phyloP scores from a whole-genome alignment of 345 rosid genomes.

The Syzygium jambos region DNA sequence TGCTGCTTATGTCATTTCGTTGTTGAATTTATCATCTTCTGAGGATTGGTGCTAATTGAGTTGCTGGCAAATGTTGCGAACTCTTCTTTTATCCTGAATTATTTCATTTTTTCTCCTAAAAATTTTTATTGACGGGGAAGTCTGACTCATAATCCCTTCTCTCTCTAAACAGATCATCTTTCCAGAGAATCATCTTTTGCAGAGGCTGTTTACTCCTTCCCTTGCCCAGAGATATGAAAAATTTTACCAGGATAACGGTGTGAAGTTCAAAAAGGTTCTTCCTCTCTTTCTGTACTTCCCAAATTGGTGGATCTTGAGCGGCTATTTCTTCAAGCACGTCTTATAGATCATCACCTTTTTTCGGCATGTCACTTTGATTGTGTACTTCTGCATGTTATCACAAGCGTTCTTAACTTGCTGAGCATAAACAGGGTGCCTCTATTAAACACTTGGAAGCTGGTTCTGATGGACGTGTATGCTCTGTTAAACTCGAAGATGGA shows the following conservation, averaged over 20 bases:
- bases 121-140: background rate
- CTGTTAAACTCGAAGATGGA: conserved; percentile 79
- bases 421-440: conserved; percentile 48
- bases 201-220: conserved; percentile 87
- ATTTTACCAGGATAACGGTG: conserved; percentile 73
- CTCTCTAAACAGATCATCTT: conserved; percentile 45
- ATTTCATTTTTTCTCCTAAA: background rate
- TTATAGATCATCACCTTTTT: background rate
- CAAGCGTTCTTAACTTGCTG: background rate
- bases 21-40: background rate
- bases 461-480: conserved; percentile 65
- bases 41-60: background rate
- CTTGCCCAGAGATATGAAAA: conserved; percentile 82
- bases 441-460: conserved; percentile 73
- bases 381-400: background rate
- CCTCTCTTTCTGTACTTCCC: background rate
- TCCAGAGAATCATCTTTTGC: conserved; percentile 80
- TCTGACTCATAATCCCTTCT: background rate
- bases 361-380: background rate
- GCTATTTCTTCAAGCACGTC: background rate
- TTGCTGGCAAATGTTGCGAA: background rate
- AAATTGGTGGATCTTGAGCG: background rate
- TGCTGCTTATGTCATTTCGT: background rate
- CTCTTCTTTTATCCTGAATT: background rate
- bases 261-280: conserved; percentile 60